Evolutionary conservation across 2,329 filamentous ascomycete genomes (phyloP), one percentile per base, ranked within the genome.

Genomic region (Diaporthe citri): DNA sequence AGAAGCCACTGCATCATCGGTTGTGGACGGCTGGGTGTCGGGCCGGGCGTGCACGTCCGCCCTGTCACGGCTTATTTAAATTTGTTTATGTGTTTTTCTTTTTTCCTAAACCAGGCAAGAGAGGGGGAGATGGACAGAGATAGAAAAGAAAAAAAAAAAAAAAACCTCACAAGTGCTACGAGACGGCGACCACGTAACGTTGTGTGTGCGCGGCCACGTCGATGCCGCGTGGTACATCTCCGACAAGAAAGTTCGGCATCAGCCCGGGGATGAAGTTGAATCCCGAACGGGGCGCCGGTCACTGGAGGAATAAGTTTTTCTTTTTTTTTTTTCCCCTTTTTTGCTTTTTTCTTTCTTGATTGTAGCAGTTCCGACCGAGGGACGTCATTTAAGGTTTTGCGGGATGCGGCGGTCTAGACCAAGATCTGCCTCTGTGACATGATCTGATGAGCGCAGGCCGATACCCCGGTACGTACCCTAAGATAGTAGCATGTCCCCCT

Each of bases 361-460:
- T 25, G 31, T 31, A n/a, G 22, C 46, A 31, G 20, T 12, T 52
- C 36, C 10, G 31, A 2, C n/a, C 22, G 20, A 2, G 31, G 2
- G 22, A 28, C 36, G 36, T 36, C 36, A 60, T 36, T 66, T 31
- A 39, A 34, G 22, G 31, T 69, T 69, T 69, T 13, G 22, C n/a
- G n/a, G 34, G 43, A 31, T 39, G 22, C 34, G 34, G n/a, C 48
- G 48, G 64, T 41, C 64, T 69, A 41, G 64, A 41, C 64, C 34
- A 28, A 17, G 34, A 51, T 34, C 43, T 34, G 22, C 7, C 25
- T 25, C 51, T 39, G 62, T 67, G 62, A 52, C 46, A 34, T 39
- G 12, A 66, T 48, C 46, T 52, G 62, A 67, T 9, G 22, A 9
- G 28, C 6, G 60, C 25, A 28, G 20, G 43, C 25, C 36, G 43